Evolutionary conservation across 306 rosid genomes (phyloP), one percentile per base, ranked within the genome.

Genomic region (Dalbergia cultrata): DNA sequence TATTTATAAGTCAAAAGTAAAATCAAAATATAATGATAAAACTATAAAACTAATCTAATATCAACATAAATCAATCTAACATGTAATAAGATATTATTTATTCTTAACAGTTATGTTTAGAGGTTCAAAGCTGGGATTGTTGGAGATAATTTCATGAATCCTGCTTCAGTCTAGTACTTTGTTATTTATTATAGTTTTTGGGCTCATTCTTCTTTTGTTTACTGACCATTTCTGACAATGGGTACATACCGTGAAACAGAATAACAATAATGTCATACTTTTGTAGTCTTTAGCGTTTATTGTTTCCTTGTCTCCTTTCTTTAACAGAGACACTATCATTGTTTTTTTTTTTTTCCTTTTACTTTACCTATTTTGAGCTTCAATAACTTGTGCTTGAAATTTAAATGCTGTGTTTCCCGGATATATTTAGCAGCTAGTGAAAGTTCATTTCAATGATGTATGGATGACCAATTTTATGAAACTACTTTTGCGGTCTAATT

Each of bases 141-240:
- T 34, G 61, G 43, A 16, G 43, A 13, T 61, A 6, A 66, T 56
- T 63, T 66, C 43, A 17, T 59, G 80, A 57, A 74, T 59, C 57
- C 26, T 22, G 67, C 67, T 75, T 18, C 8, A 44, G 21, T n/a
- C 26, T 18, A 31, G 16, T 39, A 41, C 74, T 67, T 67, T 18
- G 5, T 58, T 18, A 16, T 66, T 67, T 43, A 9, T 61, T n/a
- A 56, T n/a, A 53, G 61, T 70, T 63, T 80, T 49, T 7, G 49
- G 64, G 62, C 70, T 76, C 78, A 62, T 10, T 70, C 70, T 37
- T 60, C 21, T 53, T 59, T 52, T 5, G 73, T 77, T 72, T 44
- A 66, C 39, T n/a, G 66, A 26, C 52, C 56, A 56, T 72, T 57
- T 54, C 34, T 45, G 16, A 72, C 6, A 35, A 45, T 18, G 69